These are phyloP conservation scores for Leccinum brunneo-olivaceum DNA, from an alignment of 1,284 basidiomycete species.

Conservation along the genomic window DNA sequence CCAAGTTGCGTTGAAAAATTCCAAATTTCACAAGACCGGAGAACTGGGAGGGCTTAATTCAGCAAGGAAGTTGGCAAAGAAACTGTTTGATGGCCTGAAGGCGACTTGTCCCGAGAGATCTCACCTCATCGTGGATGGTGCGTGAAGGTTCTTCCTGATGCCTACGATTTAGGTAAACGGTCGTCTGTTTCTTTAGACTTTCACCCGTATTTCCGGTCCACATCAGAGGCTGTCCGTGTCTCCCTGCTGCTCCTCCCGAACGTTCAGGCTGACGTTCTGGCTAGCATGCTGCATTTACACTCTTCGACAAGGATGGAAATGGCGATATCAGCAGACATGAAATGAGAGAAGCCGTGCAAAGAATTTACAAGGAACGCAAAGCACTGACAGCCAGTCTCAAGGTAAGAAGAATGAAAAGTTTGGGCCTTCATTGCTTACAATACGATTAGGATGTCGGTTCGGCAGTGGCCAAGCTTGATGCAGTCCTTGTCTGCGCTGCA, in stretches of 20 bases:
- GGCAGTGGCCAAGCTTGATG: conserved; percentile 71
- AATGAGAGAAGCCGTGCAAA: conserved; percentile 80
- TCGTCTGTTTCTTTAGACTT: conserved; percentile 43
- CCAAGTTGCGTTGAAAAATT: conserved; percentile 66
- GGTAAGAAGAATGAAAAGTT: conserved; percentile 30
- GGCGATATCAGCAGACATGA: conserved; percentile 76
- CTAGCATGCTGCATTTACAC: conserved; percentile 64
- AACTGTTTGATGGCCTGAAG: conserved; percentile 65
- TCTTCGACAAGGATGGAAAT: conserved; percentile 82
- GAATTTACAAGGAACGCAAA: conserved; percentile 77
- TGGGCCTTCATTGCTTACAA: conserved; percentile 1
- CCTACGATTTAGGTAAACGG: conserved; percentile 1
- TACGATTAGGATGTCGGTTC: conserved; percentile 54
- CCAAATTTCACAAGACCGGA: conserved; percentile 50
- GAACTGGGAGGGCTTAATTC: conserved; percentile 57
- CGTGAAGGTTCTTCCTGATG: conserved; percentile 6
- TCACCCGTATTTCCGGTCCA: conserved; percentile 69
- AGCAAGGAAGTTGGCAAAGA: conserved; percentile 66
- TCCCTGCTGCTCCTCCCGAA: background rate
- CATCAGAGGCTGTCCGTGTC: conserved; percentile 59
- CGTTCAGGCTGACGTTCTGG: conserved; percentile 5
- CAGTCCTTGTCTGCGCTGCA: conserved; percentile 58
- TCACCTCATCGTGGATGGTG: conserved; percentile 63
- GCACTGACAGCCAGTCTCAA: conserved; percentile 66
- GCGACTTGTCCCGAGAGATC: conserved; percentile 52